Conservation (phyloP, 805 yeast species). For the Brettanomyces anomalus region DNA sequence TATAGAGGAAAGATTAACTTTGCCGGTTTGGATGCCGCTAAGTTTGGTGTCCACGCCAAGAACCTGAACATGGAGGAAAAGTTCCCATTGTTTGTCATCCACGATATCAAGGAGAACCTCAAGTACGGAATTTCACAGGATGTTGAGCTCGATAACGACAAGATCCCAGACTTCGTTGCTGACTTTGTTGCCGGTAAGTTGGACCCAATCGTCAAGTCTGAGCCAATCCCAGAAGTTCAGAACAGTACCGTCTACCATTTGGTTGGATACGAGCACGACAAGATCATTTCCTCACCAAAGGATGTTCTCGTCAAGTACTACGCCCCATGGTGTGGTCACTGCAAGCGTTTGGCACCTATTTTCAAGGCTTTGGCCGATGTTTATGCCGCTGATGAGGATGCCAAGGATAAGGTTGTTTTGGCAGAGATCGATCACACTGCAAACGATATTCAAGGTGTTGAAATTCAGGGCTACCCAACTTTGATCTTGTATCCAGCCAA, state of each 20-base stretch:
- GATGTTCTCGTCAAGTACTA: constrained; percentile 84
- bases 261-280: constrained; percentile 79
- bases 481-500: constrained; percentile 84
- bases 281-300: constrained; percentile 49
- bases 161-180: constrained; percentile 53
- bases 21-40: constrained; percentile 77
- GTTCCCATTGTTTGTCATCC: constrained; percentile 88
- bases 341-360: constrained; percentile 82
- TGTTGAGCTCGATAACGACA: constrained; percentile 37
- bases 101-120: constrained; percentile 55
- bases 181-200: constrained; percentile 57
- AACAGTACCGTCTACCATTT: constrained; percentile 58
- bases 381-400: constrained; percentile 42
- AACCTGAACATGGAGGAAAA: constrained; percentile 75
- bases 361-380: constrained; percentile 80
- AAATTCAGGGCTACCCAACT: constrained; percentile 88
- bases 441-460: constrained; percentile 73
- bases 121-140: constrained; percentile 75
- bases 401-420: constrained; percentile 49
- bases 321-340: constrained; percentile 98
- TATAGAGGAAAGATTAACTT: constrained; percentile 76
- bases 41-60: constrained; percentile 80
- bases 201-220: constrained; percentile 72
- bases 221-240: constrained; percentile 77
- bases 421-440: constrained; percentile 86